Evolutionary conservation across 2,329 filamentous ascomycete genomes (phyloP), one percentile per base, ranked within the genome.

Genomic region (Colletotrichum scovillei): DNA sequence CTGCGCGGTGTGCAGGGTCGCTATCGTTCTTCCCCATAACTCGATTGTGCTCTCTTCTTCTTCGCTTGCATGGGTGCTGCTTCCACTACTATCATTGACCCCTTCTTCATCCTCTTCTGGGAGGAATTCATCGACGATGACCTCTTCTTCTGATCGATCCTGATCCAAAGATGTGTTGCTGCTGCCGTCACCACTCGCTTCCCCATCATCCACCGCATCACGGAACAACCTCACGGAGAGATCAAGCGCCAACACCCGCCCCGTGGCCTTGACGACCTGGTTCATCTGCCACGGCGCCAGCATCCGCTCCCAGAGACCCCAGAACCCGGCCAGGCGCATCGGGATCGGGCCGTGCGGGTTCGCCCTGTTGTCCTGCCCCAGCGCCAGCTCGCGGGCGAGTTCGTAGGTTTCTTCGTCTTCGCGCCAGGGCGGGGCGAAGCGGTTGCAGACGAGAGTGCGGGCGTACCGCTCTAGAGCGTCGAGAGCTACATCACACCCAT

Each of bases 281-380:
- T 69, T 69, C 57, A 69, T 63, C 12, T 42, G 57, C 66, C 66
- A 69, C 11, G 66, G 58, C 14, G 57, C 57, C 24, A 69, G 2
- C 66, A 69, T 69, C 6, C 66, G 58, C 42, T 69, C 58, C 66
- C 66, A 69, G 24, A 69, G 46, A 2, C 35, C 12, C 66, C 66
- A 69, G n/a, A 42, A 30, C 24, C 38, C 19, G 9, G 19, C 14
- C 32, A 69, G 19, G 14, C 66, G 66, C 9, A 26, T 5, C 32
- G 66, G 46, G 12, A 69, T 28, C 9, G 66, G 66, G 19, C 66
- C 66, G 6, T 69, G 66, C 2, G 66, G 66, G 57, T 64, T 69
- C 22, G 66, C 58, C n/a, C 66, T 55, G 4, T 69, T 63, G 22
- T 42, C 49, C 1, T 59, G n/a, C 22, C n/a, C 26, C 16, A 32